Evolutionary conservation across 352 stramenopile species (phyloP).

Genomic region (Peronospora farinosa): DNA sequence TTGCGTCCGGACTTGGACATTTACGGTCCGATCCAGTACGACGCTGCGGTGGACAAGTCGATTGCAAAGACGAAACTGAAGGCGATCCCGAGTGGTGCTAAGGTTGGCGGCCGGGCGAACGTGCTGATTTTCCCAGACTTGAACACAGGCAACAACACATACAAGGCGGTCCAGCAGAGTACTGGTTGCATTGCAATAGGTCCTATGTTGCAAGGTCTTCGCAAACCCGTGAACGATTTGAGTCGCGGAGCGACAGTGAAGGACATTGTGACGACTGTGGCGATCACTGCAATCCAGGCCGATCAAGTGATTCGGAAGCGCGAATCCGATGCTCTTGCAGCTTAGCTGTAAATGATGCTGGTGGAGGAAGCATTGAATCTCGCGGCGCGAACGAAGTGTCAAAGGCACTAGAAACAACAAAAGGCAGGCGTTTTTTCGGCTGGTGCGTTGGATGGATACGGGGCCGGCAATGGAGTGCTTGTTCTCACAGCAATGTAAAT

Average conservation of each 20-base stretch:
- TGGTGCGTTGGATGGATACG: background rate
- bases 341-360: constrained; percentile 16
- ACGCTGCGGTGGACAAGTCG: constrained; percentile 66
- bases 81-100: constrained; percentile 43
- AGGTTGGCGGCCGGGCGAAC: constrained; percentile 75
- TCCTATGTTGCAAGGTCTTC: constrained; percentile 84
- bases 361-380: constrained; percentile 11
- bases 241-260: constrained; percentile 83
- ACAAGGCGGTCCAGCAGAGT: constrained; percentile 85
- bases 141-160: constrained; percentile 87
- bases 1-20: constrained; percentile 72
- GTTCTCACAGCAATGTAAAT: too few relatives aligned
- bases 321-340: constrained; percentile 8
- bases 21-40: constrained; percentile 85
- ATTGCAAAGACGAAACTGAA: constrained; percentile 83
- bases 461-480: too few relatives aligned
- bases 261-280: constrained; percentile 88
- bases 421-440: constrained; percentile 1
- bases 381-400: constrained; percentile 3
- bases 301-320: constrained; percentile 50
- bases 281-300: constrained; percentile 83
- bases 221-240: constrained; percentile 86
- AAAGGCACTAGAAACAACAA: constrained; percentile 17
- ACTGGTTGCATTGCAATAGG: constrained; percentile 76
- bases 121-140: constrained; percentile 85